Evolutionary conservation across 1,139 yeast genomes (phyloP).

Genomic region (Nakaseomyces delphensis): DNA sequence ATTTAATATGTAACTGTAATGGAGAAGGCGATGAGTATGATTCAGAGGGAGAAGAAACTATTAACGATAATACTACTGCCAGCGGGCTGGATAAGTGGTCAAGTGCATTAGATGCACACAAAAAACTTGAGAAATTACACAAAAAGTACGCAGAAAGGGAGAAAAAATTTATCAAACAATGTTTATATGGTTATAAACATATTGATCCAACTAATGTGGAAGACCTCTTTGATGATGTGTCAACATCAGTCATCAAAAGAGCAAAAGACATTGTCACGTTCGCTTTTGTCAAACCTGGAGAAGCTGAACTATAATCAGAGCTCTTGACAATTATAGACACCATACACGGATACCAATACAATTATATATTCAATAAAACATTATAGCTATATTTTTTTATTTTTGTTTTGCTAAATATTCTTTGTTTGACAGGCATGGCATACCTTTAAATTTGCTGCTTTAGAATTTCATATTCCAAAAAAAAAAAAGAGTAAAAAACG

Average conservation of each 20-base stretch:
- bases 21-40: slow-evolving; percentile 35
- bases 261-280: slow-evolving; percentile 18
- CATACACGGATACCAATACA: no score
- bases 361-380: no score
- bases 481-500: no score
- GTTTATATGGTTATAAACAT: slow-evolving; percentile 56
- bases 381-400: no score
- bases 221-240: slow-evolving; percentile 18
- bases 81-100: slow-evolving; percentile 33
- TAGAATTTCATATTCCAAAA: no score
- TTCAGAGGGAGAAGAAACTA: slow-evolving; percentile 12
- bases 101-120: slow-evolving; percentile 44
- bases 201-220: slow-evolving; percentile 37
- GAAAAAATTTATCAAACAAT: slow-evolving; percentile 42
- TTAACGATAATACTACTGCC: slow-evolving; percentile 13
- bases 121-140: slow-evolving; percentile 29
- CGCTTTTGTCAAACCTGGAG: slow-evolving; percentile 24
- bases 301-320: background rate
- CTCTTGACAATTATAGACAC: no score
- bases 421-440: no score
- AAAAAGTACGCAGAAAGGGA: slow-evolving; percentile 27
- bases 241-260: slow-evolving; percentile 18
- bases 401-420: no score
- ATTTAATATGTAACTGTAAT: slow-evolving; percentile 60
- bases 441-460: no score